Evolutionary conservation across 176 grass and related monocot species (phyloP), one percentile per base, ranked within the genome.

Genomic region (Microstegium vimineum): DNA sequence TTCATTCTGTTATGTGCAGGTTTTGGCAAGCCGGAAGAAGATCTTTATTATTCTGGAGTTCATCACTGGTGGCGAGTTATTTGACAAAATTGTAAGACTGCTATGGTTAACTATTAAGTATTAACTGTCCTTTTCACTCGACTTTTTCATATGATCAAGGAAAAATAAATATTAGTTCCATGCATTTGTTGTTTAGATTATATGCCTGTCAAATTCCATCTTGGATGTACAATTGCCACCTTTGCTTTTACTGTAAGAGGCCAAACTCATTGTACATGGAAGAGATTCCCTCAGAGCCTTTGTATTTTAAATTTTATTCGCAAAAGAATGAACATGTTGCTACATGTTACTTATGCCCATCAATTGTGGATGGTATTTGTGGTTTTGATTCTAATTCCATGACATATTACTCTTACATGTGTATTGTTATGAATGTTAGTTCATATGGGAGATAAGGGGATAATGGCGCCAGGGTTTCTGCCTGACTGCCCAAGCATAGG

Each of bases 31-130:
- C 84, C 88, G 92, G 73, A 91, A 92, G 69, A 98, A 95, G 90
- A 98, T 98, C 75, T 98, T 93, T 88, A 98, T 98, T 72, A 98
- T 98, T 70, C 84, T 98, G 30, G 96, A 98, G 88, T 98, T 88
- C 76, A 95, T 98, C 80, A 98, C 96, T 47, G 96, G 91, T 4
- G 96, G 96, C 71, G 96, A 98, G 90, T 71, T 98, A 69, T 95
- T 98, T 73, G 96, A 98, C 87, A 98, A 95, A 91, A 95, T 95
- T 87, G 96, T 98, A 86, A 93, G 86, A 56, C 18, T 15, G 38
- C 66, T 78, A 2, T 85, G 77, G 27, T 81, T 49, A 61, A 45
- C 71, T 32, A 75, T 87, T n/a, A n/a, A n/a, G n/a, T n/a, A n/a
- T n/a, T 89, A 78, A 52, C 15, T 70, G 61, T 73, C 61, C 6